Percentiles rank a stretch among this genome's conserved stretches.
These are phyloP conservation scores for Cercophora newfieldiana DNA, from an alignment of 495 filamentous ascomycete genomes.

Conservation along the genomic window DNA sequence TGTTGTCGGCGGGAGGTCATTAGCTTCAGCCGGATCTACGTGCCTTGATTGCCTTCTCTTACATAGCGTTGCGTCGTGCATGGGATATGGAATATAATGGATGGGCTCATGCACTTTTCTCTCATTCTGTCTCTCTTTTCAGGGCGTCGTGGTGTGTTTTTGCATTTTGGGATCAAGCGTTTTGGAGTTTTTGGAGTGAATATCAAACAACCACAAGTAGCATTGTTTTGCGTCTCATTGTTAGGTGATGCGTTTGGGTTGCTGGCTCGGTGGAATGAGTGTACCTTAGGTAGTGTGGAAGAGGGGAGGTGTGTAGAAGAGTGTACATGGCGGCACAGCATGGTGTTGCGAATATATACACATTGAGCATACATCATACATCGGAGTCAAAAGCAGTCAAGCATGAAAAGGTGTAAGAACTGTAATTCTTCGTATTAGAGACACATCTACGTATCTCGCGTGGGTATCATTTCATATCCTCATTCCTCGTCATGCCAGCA, in stretches of 20 bases:
- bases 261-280: too few species aligned
- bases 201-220: not conserved
- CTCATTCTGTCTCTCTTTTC: too few species aligned
- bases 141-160: not conserved
- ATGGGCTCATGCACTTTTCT: not conserved
- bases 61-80: not conserved
- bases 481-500: not conserved
- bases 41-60: slow-evolving; percentile 57
- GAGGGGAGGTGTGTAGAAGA: not conserved
- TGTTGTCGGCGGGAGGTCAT: slow-evolving; percentile 85
- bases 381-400: not conserved
- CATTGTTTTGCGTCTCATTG: not conserved
- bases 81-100: not conserved
- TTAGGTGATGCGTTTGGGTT: not conserved
- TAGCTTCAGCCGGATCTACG: slow-evolving; percentile 87
- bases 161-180: not conserved
- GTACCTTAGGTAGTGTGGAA: too few species aligned
- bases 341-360: not conserved
- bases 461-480: not conserved
- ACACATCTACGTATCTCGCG: not conserved
- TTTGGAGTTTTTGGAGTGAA: not conserved
- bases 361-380: too few species aligned
- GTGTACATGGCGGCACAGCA: not conserved
- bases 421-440: not conserved
- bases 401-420: not conserved